Evolutionary conservation across 129 eudicot genomes (phyloP), one percentile per base, ranked within the genome.

Genomic region (Tagetes patula): DNA sequence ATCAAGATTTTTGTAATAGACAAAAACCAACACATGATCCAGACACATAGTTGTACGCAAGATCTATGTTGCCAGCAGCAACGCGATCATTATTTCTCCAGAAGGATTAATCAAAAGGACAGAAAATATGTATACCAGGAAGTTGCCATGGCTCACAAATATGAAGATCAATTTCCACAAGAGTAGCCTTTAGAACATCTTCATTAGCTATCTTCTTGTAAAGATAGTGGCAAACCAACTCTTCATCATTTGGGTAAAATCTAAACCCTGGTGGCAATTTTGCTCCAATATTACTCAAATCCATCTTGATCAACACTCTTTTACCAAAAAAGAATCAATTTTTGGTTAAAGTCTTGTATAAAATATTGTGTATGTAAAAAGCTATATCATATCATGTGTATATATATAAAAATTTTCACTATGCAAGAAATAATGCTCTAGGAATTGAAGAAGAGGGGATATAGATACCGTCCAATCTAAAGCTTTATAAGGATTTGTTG

Each of bases 111-210:
- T 5, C 30, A 49, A 77, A 50, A 32, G 47, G 75, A 31, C 2
- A 52, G 7, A 8, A 48, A 41, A 74, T 82, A 20, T 20, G 27
- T 20, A 20, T 92, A 93, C 98, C 98, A 40, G 98, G 98, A 78
- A 93, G 98, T 72, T 93, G 96, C 98, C 98, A 93, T 78, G 98
- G 98, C 81, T 93, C 98, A 87, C 96, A 89, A 49, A 83, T 79
- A 77, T 93, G 98, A 32, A 93, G 93, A 69, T 93, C 98, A 76
- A 93, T 93, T 20, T 93, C 98, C 53, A 87, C 84, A 32, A 93
- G 81, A 72, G 92, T 93, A 27, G 87, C 92, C 64, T 75, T 84
- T 1, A 86, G 56, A 77, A 79, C 84, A 38, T 89, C 84, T 71
- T 87, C 90, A 79, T 89, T 90, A 10, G 90, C 81, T 62, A 87